A percentile compares a stretch with the other conserved stretches of the same genome.
Conservation (phyloP, 2,329 filamentous ascomycete species). For the Cladophialophora bantiana region DNA sequence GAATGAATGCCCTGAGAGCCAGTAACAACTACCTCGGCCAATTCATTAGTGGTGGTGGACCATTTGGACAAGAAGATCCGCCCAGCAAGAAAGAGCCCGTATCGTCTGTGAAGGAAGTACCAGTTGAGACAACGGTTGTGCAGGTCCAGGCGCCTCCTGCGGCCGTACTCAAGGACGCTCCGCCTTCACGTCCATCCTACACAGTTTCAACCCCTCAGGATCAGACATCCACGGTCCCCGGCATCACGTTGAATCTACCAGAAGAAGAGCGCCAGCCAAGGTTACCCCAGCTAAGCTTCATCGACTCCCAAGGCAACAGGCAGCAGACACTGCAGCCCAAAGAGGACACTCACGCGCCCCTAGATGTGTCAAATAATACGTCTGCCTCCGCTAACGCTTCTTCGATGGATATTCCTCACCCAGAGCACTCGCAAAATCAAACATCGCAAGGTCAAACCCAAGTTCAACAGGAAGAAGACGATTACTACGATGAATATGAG, state of each 20-base stretch:
- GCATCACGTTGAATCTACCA: slow-evolving; percentile 23
- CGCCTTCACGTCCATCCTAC: neutral
- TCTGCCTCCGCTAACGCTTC: slow-evolving; percentile 17
- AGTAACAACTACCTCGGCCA: slow-evolving; percentile 50
- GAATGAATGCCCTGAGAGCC: slow-evolving; percentile 43
- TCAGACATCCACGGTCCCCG: slow-evolving; percentile 12
- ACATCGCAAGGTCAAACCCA: slow-evolving; percentile 8
- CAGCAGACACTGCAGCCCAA: slow-evolving; percentile 12
- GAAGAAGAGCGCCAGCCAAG: slow-evolving; percentile 26
- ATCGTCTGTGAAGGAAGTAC: slow-evolving; percentile 33
- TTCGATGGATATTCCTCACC: slow-evolving; percentile 16
- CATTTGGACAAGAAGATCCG: slow-evolving; percentile 26
- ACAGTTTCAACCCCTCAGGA: slow-evolving; percentile 8
- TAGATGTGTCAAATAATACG: slow-evolving; percentile 9
- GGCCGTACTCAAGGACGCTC: slow-evolving; percentile 31
- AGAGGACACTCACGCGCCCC: neutral
- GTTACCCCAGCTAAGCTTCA: slow-evolving; percentile 32
- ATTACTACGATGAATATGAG: slow-evolving; percentile 30
- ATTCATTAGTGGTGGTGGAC: slow-evolving; percentile 47
- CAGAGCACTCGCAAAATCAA: slow-evolving; percentile 15
- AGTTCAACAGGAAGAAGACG: slow-evolving; percentile 11
- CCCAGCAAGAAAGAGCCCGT: slow-evolving; percentile 26
- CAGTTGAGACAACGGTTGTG: slow-evolving; percentile 29
- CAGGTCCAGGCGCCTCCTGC: slow-evolving; percentile 35
- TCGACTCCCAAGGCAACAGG: slow-evolving; percentile 27